These are phyloP conservation scores for Musa schizocarpa DNA, from an alignment of 176 grass and related monocot genomes.

Conservation along the genomic window DNA sequence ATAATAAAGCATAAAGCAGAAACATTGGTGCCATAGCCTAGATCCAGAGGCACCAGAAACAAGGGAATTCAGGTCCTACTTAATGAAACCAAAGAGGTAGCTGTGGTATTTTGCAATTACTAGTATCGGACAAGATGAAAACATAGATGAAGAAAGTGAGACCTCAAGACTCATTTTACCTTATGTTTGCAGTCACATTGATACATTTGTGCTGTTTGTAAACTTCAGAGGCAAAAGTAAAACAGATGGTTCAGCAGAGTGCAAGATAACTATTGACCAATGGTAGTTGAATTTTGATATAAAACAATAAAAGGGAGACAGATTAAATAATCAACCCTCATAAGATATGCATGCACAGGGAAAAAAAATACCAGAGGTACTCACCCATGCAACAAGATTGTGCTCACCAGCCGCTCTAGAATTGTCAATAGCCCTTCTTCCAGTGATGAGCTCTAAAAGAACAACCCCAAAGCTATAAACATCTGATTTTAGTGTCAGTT, in stretches of 20 bases:
- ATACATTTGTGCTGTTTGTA: too few species aligned
- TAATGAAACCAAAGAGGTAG: background rate
- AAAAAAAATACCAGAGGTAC: background rate
- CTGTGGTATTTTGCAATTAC: background rate
- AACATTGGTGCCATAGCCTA: background rate
- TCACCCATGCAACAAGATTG: constrained; percentile 11
- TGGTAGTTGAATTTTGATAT: background rate
- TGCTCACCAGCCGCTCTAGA: constrained; percentile 3
- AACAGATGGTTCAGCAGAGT: background rate
- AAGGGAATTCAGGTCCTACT: background rate
- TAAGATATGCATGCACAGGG: background rate
- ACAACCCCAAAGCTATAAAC: constrained; percentile 12
- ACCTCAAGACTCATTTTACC: too few species aligned
- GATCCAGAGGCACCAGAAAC: background rate
- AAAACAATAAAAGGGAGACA: background rate
- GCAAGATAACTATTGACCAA: background rate
- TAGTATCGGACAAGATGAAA: background rate
- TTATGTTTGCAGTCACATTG: too few species aligned
- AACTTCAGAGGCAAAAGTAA: background rate
- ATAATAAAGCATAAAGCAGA: background rate
- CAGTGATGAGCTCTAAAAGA: constrained; percentile 10
- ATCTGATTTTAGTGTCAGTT: constrained; percentile 3
- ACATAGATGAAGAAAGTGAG: too few species aligned
- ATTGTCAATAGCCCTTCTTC: constrained; percentile 12
- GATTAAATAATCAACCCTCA: background rate